Percentiles rank a stretch among this genome's conserved stretches.
Conservation (phyloP, 2,329 filamentous ascomycete genomes). For the Anthostomella pinea region DNA sequence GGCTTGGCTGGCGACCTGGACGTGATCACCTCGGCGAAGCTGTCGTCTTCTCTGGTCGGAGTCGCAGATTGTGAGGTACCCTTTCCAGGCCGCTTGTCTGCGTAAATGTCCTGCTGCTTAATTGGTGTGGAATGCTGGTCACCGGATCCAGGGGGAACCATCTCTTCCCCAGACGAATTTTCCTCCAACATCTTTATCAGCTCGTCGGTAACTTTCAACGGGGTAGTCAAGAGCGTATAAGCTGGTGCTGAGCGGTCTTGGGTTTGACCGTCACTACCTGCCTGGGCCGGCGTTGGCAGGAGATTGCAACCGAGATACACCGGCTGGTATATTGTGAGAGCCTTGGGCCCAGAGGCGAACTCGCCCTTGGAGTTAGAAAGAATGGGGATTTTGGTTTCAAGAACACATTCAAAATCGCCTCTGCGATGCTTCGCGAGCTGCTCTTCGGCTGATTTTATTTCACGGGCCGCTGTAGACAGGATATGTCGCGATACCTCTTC, state of each 20-base stretch:
- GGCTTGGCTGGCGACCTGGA: conserved; percentile 32
- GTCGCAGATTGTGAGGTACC: conserved; percentile 17
- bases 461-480: conserved; percentile 26
- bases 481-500: conserved; percentile 27
- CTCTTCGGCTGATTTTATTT: conserved; percentile 26
- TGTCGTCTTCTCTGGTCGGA: conserved; percentile 31
- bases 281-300: conserved; percentile 36
- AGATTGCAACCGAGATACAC: conserved; percentile 54
- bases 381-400: conserved; percentile 21
- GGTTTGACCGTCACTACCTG: conserved; percentile 20
- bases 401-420: conserved; percentile 31
- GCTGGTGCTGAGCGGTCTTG: conserved; percentile 33
- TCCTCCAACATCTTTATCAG: too few species aligned
- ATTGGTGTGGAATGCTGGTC: conserved; percentile 14
- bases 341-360: conserved; percentile 13
- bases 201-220: conserved; percentile 24
- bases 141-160: conserved; percentile 19
- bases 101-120: conserved; percentile 11
- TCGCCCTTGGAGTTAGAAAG: conserved; percentile 9
- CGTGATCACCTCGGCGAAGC: conserved; percentile 36
- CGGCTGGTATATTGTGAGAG: conserved; percentile 21
- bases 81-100: conserved; percentile 10
- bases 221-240: conserved; percentile 42
- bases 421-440: conserved; percentile 31
- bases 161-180: conserved; percentile 14